Conservation (phyloP, 192 early-diverging fungal genomes). For the Coemansia sp. region DNA sequence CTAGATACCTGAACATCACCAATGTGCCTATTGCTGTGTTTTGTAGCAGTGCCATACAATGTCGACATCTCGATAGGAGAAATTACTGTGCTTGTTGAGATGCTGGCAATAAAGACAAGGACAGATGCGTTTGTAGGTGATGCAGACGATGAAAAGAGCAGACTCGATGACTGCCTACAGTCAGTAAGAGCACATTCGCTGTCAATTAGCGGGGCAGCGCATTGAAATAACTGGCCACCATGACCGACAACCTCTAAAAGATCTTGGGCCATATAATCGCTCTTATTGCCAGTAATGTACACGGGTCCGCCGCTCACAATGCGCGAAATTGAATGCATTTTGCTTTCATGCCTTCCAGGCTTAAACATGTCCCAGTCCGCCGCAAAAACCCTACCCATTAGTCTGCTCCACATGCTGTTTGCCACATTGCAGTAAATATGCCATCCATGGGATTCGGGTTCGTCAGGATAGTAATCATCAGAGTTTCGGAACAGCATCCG, state of each 20-base stretch:
- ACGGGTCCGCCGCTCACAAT: constrained; percentile 58
- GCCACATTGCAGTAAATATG: constrained; percentile 61
- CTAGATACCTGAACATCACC: background rate
- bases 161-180: constrained; percentile 17
- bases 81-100: constrained; percentile 14
- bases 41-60: background rate
- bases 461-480: constrained; percentile 60
- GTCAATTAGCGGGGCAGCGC: constrained; percentile 16
- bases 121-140: constrained; percentile 4
- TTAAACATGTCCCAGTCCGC: constrained; percentile 66
- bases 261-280: constrained; percentile 8
- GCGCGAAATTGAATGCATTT: constrained; percentile 55
- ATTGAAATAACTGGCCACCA: background rate
- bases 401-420: constrained; percentile 54
- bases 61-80: constrained; percentile 12
- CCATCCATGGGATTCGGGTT: constrained; percentile 52
- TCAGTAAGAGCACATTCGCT: constrained; percentile 28
- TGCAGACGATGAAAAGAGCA: constrained; percentile 15
- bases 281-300: constrained; percentile 55
- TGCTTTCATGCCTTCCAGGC: constrained; percentile 47
- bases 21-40: background rate
- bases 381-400: constrained; percentile 15
- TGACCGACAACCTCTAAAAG: constrained; percentile 5
- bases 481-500: constrained; percentile 50
- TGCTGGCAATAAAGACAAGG: constrained; percentile 23